Evolutionary conservation across 345 rosid genomes (phyloP).

Genomic region (Brassica juncea): DNA sequence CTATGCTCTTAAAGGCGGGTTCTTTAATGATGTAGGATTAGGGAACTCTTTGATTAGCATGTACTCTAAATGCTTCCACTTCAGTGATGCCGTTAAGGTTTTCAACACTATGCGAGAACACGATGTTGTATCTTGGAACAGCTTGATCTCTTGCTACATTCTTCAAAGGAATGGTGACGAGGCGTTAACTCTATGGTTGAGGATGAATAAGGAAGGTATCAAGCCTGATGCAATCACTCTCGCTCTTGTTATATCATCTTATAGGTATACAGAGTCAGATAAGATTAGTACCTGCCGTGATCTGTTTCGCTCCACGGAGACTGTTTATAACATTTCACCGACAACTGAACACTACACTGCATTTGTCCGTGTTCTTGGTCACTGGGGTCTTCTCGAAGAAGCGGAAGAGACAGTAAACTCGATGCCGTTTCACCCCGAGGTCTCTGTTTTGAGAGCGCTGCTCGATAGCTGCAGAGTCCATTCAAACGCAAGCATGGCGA

Average conservation of each 20-base stretch:
- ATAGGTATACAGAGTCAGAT: constrained; percentile 51
- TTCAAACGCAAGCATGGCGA: constrained; percentile 55
- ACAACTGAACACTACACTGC: constrained; percentile 69
- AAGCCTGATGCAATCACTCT: constrained; percentile 62
- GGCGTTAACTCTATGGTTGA: constrained; percentile 60
- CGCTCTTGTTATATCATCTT: constrained; percentile 56
- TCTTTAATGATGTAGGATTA: constrained; percentile 46
- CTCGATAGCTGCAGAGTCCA: constrained; percentile 76
- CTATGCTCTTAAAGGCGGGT: constrained; percentile 59
- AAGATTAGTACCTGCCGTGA: constrained; percentile 54
- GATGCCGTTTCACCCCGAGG: constrained; percentile 59
- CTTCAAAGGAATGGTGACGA: constrained; percentile 73
- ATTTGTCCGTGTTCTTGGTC: constrained; percentile 62
- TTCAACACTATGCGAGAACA: constrained; percentile 53
- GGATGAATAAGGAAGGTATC: constrained; percentile 46
- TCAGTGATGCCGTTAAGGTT: constrained; percentile 48
- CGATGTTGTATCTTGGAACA: constrained; percentile 76
- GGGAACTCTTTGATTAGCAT: constrained; percentile 72
- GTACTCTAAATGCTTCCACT: constrained; percentile 68
- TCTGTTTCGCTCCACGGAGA: constrained; percentile 61
- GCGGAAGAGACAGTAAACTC: constrained; percentile 59
- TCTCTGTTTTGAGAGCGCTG: constrained; percentile 68
- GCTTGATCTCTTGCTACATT: constrained; percentile 65
- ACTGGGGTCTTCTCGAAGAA: constrained; percentile 76
- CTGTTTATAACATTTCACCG: constrained; percentile 51